Percentiles rank a stretch among this genome's conserved stretches.
phyloP scores from a whole-genome alignment of 2,329 filamentous ascomycete species.

The Aspergillus sp. region DNA sequence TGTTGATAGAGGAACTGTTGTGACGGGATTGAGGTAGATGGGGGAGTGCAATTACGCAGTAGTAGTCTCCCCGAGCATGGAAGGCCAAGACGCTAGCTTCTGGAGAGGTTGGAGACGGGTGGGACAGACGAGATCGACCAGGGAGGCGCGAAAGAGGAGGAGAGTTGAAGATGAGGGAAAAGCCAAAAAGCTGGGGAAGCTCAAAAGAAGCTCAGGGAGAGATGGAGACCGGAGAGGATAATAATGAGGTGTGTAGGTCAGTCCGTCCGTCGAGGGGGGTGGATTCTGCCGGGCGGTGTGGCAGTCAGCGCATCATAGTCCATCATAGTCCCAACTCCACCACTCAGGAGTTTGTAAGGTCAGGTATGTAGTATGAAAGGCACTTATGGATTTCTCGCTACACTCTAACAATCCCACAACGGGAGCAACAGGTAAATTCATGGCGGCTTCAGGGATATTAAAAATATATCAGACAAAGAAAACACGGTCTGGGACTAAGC shows the following conservation, averaged over 20 bases:
- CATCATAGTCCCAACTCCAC: too few species aligned
- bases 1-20: not conserved
- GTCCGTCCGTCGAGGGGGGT: not conserved
- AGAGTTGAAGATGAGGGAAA: not conserved
- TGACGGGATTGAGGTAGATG: slow-evolving; percentile 9
- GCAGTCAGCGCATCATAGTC: slow-evolving; percentile 1
- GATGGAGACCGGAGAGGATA: slow-evolving; percentile 2
- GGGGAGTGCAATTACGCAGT: slow-evolving; percentile 3
- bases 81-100: slow-evolving; percentile 22
- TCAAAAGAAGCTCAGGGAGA: slow-evolving; percentile 4
- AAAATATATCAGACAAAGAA: slow-evolving; percentile 40
- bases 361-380: not conserved
- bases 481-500: slow-evolving; percentile 35
- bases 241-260: not conserved
- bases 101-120: slow-evolving; percentile 4
- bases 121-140: not conserved
- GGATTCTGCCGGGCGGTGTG: slow-evolving; percentile 17
- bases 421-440: slow-evolving; percentile 34
- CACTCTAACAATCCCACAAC: slow-evolving; percentile 3
- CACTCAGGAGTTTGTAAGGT: not conserved
- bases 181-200: not conserved
- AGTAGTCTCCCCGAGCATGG: slow-evolving; percentile 24
- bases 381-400: too few species aligned
- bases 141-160: not conserved
- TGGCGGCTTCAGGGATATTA: slow-evolving; percentile 41